Evolutionary conservation across 73 alveolate genomes (phyloP).

Genomic region (Paraurostyla sp.): DNA sequence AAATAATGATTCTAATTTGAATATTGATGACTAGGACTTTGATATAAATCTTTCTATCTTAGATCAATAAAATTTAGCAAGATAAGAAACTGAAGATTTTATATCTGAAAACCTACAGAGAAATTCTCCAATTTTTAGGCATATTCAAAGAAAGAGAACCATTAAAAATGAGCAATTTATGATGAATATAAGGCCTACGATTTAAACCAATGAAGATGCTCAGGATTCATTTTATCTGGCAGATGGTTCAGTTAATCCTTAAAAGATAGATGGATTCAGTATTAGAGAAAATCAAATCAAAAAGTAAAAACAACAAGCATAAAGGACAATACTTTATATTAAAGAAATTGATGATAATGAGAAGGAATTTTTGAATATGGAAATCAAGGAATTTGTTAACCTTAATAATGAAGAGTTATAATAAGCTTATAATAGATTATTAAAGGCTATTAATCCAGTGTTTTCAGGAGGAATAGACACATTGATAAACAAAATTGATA

Average conservation of each 20-base stretch:
- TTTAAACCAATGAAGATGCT: neutral
- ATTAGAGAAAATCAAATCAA: neutral
- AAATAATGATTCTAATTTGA: too few species aligned
- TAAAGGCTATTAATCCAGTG: conserved; percentile 5
- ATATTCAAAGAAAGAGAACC: neutral
- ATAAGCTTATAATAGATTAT: conserved; percentile 30
- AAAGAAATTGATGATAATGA: conserved; percentile 51
- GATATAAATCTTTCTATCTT: too few species aligned
- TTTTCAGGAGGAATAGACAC: conserved; percentile 51
- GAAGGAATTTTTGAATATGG: conserved; percentile 28
- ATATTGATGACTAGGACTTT: too few species aligned
- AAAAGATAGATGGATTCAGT: neutral
- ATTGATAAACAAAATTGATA: conserved; percentile 12
- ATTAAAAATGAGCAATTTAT: conserved; percentile 3
- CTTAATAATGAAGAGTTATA: neutral
- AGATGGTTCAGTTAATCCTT: too few species aligned
- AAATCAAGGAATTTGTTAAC: conserved; percentile 25
- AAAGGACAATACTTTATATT: conserved; percentile 35
- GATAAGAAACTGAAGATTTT: conserved; percentile 26
- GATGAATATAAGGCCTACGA: conserved; percentile 25
- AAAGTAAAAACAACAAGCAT: neutral
- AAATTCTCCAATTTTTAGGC: conserved; percentile 40
- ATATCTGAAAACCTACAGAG: conserved; percentile 5
- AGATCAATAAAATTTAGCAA: neutral
- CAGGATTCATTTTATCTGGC: neutral